These are phyloP conservation scores for Sugiyamaella xylanicola DNA, from an alignment of 1,139 yeast genomes.

Conservation along the genomic window DNA sequence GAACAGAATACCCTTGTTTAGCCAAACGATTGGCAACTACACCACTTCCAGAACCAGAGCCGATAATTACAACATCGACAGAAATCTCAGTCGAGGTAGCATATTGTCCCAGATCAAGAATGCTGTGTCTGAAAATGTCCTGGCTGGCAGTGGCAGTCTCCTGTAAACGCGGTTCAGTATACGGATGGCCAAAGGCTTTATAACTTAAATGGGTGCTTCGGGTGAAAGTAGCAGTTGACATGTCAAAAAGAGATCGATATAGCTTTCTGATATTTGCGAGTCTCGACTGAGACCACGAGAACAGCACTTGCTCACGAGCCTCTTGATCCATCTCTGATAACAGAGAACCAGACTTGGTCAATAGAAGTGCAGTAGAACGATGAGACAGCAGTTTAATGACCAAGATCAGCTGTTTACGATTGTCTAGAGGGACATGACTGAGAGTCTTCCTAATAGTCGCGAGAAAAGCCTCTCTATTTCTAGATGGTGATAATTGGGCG, in stretches of 20 bases:
- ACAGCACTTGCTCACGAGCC: conserved; percentile 27
- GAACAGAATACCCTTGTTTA: conserved; percentile 49
- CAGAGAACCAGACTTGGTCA: conserved; percentile 33
- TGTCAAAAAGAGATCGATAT: conserved; percentile 27
- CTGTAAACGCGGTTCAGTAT: conserved; percentile 27
- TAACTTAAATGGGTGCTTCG: conserved; percentile 27
- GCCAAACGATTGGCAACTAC: conserved; percentile 57
- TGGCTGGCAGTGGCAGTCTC: conserved; percentile 12
- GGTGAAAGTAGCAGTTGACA: conserved; percentile 24
- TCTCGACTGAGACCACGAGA: conserved; percentile 30
- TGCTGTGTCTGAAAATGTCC: conserved; percentile 19
- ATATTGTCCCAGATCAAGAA: conserved; percentile 28
- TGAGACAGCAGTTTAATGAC: conserved; percentile 31
- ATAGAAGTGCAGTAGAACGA: conserved; percentile 31
- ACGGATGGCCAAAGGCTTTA: conserved; percentile 33
- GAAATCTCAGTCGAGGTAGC: conserved; percentile 28
- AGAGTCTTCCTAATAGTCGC: conserved; percentile 20
- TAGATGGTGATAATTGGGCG: conserved; percentile 31
- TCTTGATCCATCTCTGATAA: conserved; percentile 34
- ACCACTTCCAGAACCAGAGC: conserved; percentile 63
- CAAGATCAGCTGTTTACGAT: conserved; percentile 24
- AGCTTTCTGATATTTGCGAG: conserved; percentile 30
- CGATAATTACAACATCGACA: conserved; percentile 53
- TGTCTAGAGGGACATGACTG: conserved; percentile 19
- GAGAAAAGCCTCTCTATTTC: conserved; percentile 34